Base-by-base conservation (phyloP, 257 asterid species). In the Pogostemon cablin region DNA sequence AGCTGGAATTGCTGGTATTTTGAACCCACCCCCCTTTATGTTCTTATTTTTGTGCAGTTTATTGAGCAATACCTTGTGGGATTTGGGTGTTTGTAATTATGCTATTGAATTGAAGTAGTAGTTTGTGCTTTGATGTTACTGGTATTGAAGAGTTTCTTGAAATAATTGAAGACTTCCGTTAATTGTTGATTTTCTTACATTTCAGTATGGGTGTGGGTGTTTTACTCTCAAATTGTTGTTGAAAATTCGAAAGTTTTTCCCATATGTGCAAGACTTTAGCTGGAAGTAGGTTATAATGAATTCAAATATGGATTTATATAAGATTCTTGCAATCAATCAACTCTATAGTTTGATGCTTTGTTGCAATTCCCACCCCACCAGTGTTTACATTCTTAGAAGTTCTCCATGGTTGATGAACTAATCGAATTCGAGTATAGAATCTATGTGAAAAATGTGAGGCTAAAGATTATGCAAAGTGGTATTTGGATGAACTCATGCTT, bases 1-100 rank as follows among this genome's bases (percentile, higher is more conserved):
- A 42, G 89, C 89, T 80, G 89, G 92, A 71, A 57, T 82, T 40
- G 85, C 86, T 50, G 89, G 87, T 84, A 20, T 63, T 42, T 25
- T 52, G 4, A 41, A n/a, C 63, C 52, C 46, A 20, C 50, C 9
- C 38, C 17, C 3, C 6, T 61, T 62, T 52, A 32, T n/a, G 1
- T 32, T 54, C 20, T 43, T 65, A 2, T 5, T 38, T 48, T 10
- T 37, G 1, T 44, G 9, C 25, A 3, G 47, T 7, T 61, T 12
- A 10, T 9, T 12, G 3, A n/a, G 43, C 32, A 3, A 17, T 65
- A 49, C 34, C 32, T 25, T 25, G 32, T 25, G 32, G 6, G 47
- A 62, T 11, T 47, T 44, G 62, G 17, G 59, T 5, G 0, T 15
- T 35, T 4, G 46, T 58, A 41, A 47, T 63, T 34, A 8, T 67